These are phyloP conservation scores for Hawksworthiomyces lignivorus DNA, from an alignment of 2,329 filamentous ascomycete genomes.

Conservation along the genomic window DNA sequence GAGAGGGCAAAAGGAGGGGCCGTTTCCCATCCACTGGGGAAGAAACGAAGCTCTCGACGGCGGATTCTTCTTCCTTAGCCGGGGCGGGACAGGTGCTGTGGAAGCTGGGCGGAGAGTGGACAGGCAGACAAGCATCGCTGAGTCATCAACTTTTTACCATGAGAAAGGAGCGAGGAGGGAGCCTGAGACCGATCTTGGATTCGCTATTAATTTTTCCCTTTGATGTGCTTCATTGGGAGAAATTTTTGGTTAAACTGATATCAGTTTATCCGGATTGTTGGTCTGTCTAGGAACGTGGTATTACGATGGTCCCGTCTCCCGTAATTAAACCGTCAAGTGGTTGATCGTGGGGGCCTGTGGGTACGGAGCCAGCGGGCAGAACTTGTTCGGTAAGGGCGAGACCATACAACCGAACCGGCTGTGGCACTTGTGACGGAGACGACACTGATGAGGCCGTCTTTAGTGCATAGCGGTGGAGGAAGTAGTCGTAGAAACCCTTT, in stretches of 20 bases:
- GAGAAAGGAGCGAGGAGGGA: too few species aligned
- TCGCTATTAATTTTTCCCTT: too few species aligned
- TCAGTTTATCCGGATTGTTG: too few species aligned
- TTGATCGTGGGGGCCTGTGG: slow-evolving; percentile 70
- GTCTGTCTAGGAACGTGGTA: slow-evolving; percentile 29
- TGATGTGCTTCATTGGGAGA: background rate
- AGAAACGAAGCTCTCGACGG: too few species aligned
- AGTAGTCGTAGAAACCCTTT: slow-evolving; percentile 95
- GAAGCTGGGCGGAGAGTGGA: too few species aligned
- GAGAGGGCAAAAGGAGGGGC: slow-evolving; percentile 8
- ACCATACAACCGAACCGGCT: slow-evolving; percentile 54
- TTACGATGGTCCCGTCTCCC: slow-evolving; percentile 47
- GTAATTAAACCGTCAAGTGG: slow-evolving; percentile 69
- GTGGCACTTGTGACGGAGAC: background rate
- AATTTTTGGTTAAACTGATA: too few species aligned
- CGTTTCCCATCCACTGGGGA: too few species aligned
- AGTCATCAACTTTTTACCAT: too few species aligned
- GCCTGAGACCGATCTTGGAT: too few species aligned
- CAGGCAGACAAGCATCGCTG: too few species aligned
- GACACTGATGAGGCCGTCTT: slow-evolving; percentile 19
- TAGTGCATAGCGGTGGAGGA: slow-evolving; percentile 65
- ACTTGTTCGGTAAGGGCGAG: slow-evolving; percentile 83
- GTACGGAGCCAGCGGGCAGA: slow-evolving; percentile 56
- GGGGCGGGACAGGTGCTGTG: too few species aligned
- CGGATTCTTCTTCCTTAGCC: too few species aligned